Evolutionary conservation across 441 rosid species (phyloP).

Genomic region (Kokia cookei): DNA sequence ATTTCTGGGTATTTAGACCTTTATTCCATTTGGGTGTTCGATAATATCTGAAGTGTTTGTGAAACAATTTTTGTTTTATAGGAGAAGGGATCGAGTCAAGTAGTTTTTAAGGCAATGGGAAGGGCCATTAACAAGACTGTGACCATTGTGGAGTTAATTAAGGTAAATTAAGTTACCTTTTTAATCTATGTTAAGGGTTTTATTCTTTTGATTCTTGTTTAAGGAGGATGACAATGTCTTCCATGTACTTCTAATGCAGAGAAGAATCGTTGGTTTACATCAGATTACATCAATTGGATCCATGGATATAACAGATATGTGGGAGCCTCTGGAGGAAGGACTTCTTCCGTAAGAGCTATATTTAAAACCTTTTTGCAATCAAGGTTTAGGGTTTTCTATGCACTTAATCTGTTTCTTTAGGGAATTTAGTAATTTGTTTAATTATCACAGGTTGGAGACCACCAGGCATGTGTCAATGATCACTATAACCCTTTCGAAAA

Average conservation of each 20-base stretch:
- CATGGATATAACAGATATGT: conserved; percentile 84
- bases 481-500: conserved; percentile 74
- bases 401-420: not conserved
- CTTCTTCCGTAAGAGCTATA: conserved; percentile 68
- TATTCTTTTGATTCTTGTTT: not conserved
- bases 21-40: not conserved
- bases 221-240: conserved; percentile 1
- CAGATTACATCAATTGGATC: conserved; percentile 79
- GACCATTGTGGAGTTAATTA: conserved; percentile 80
- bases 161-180: conserved; percentile 66
- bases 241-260: conserved; percentile 33
- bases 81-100: conserved; percentile 76
- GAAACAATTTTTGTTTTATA: conserved; percentile 5
- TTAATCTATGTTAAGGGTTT: not conserved
- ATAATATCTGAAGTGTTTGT: not conserved
- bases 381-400: not conserved
- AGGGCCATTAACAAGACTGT: conserved; percentile 96
- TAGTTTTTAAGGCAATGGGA: conserved; percentile 95
- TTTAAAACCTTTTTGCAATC: not conserved
- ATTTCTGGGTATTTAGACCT: not conserved
- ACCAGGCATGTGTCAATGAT: conserved; percentile 95
- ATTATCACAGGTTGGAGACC: conserved; percentile 57
- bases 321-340: conserved; percentile 99
- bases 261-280: conserved; percentile 89
- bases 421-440: not conserved